phyloP scores from a whole-genome alignment of 345 rosid species.

The Excoecaria agallocha region DNA sequence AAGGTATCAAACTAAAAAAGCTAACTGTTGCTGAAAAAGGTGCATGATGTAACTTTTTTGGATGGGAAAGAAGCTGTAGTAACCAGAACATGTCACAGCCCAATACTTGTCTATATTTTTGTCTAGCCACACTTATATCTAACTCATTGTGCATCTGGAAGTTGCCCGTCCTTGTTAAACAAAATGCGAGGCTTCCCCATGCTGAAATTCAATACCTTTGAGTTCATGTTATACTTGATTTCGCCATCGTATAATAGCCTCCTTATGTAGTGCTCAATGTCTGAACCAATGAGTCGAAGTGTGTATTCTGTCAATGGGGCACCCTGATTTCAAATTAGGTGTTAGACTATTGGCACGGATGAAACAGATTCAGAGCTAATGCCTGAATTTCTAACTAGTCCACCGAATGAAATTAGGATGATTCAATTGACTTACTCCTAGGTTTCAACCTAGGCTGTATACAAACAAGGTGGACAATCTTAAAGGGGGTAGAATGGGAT shows the following conservation, averaged over 20 bases:
- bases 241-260: constrained; percentile 80
- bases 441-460: too few relatives aligned
- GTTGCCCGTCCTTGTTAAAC: constrained; percentile 13
- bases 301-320: constrained; percentile 93
- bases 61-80: not conserved
- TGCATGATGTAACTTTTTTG: not conserved
- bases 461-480: too few relatives aligned
- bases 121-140: not conserved
- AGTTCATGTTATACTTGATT: constrained; percentile 60
- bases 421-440: too few relatives aligned
- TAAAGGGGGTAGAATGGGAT: too few relatives aligned
- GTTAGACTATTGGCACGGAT: not conserved
- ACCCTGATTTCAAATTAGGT: constrained; percentile 47
- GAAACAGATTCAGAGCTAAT: too few relatives aligned
- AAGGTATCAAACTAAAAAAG: not conserved
- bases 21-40: not conserved
- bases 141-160: constrained; percentile 15
- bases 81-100: not conserved
- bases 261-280: constrained; percentile 87
- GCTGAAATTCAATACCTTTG: constrained; percentile 74
- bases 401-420: too few relatives aligned
- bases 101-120: not conserved
- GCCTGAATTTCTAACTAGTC: too few relatives aligned
- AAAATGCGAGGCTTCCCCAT: constrained; percentile 34
- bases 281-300: constrained; percentile 79